Evolutionary conservation across 306 rosid genomes (phyloP), one percentile per base, ranked within the genome.

Genomic region (Trichosanthes cucumerina): DNA sequence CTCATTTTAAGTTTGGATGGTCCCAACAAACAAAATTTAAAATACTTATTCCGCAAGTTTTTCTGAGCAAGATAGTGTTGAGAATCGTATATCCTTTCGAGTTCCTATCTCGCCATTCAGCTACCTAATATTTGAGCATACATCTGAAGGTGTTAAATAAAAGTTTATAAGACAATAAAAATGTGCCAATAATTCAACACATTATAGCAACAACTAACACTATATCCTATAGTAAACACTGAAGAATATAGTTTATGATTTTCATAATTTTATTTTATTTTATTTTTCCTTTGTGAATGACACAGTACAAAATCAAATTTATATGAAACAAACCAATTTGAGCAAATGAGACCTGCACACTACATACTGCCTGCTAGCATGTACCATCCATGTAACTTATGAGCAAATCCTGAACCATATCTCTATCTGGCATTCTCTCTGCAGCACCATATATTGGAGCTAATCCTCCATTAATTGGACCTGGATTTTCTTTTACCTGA

Each of bases 391-490:
- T 95, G 88, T 72, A 91, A 86, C 91, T 90, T 12, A 95, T 90
- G 81, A 95, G 85, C 90, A 95, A 82, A 21, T 95, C 97, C 82
- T 85, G 88, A 82, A 94, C 93, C 89, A 81, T 90, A 66, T 82
- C 93, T 85, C 98, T 88, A 75, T 94, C 98, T 41, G 98, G 97
- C 90, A 94, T 92, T 88, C 82, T 92, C 86, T 96, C 98, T 19
- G 98, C 98, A 69, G 98, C 98, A 0, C 98, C 98, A 78, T 94
- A 94, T 82, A 94, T 83, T 47, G 98, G 97, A 73, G 98, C 97
- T 19, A 92, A 85, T 50, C 98, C 98, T 81, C 98, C 98, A 41
- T 78, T 92, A 81, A 92, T 76, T 21, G 97, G 97, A 60, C 98
- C 98, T 0, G 98, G 97, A 83, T 92, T 94, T 80, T 84, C 87